Percentiles rank a stretch among this genome's conserved stretches.
Conservation (phyloP, 192 early-diverging fungal species). For the Dissophora ornata region DNA sequence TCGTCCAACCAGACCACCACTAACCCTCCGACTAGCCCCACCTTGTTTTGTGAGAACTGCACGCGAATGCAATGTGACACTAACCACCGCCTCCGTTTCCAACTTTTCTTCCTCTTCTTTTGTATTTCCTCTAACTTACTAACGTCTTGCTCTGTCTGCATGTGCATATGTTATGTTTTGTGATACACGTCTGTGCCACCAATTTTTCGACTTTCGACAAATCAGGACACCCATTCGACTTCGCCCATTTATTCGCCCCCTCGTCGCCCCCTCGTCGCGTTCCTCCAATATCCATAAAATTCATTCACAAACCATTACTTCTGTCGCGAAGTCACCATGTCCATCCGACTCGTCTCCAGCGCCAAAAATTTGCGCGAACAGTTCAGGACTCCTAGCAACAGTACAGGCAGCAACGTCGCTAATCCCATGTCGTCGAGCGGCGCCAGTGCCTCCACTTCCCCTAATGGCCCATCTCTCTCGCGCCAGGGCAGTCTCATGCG, state of each 20-base stretch:
- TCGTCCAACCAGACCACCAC: not conserved
- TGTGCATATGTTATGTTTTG: not conserved
- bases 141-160: not conserved
- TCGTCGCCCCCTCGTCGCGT: not conserved
- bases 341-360: conserved; percentile 37
- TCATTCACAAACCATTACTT: no score
- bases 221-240: not conserved
- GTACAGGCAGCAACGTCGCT: not conserved
- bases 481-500: conserved; percentile 30
- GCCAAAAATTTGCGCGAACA: conserved; percentile 41
- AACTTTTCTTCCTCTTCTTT: conserved; percentile 5
- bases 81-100: conserved; percentile 9
- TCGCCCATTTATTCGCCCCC: not conserved
- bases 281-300: not conserved
- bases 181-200: not conserved
- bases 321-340: conserved; percentile 16
- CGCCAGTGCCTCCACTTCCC: conserved; percentile 11
- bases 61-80: not conserved
- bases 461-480: conserved; percentile 12
- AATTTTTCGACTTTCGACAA: no score
- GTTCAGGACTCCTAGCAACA: conserved; percentile 13
- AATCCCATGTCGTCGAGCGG: conserved; percentile 9
- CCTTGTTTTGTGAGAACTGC: not conserved
- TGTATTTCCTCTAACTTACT: not conserved
- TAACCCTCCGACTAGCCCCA: not conserved